Evolutionary conservation across 2,329 filamentous ascomycete species (phyloP).

Genomic region (Beauveria varroae): DNA sequence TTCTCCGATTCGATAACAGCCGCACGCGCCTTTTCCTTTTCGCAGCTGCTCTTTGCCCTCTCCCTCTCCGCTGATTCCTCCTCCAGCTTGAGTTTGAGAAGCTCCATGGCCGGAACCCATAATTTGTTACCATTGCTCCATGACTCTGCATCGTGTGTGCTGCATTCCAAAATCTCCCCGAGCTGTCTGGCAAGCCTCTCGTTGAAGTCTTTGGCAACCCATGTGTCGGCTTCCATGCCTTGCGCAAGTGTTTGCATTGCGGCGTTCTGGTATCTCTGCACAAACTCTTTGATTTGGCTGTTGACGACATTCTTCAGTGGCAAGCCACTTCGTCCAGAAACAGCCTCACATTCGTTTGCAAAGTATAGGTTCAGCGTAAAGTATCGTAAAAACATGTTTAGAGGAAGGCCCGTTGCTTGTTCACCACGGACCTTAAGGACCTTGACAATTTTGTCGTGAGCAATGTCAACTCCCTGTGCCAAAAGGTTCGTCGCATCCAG

Average conservation of each 20-base stretch:
- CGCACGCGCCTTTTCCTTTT: conserved; percentile 58
- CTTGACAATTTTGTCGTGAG: conserved; percentile 69
- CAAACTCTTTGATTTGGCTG: conserved; percentile 73
- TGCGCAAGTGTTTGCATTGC: conserved; percentile 69
- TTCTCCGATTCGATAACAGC: conserved; percentile 78
- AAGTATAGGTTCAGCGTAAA: conserved; percentile 78
- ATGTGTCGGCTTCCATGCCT: conserved; percentile 72
- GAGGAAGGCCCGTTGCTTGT: conserved; percentile 59
- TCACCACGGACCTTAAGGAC: conserved; percentile 70
- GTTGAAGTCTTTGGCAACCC: conserved; percentile 70
- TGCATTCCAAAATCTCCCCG: conserved; percentile 58
- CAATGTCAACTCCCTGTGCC: conserved; percentile 72
- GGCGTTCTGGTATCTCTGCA: conserved; percentile 60
- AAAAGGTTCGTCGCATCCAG: conserved; percentile 72
- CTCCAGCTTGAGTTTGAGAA: conserved; percentile 26
- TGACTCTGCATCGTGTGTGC: conserved; percentile 59
- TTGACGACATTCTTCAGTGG: conserved; percentile 74
- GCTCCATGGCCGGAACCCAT: conserved; percentile 42
- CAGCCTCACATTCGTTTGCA: conserved; percentile 77
- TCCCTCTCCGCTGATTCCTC: conserved; percentile 27
- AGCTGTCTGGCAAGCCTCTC: conserved; percentile 54
- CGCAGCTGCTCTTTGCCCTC: conserved; percentile 15
- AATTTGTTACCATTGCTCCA: conserved; percentile 58
- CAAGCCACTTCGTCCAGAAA: conserved; percentile 70
- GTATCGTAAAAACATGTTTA: conserved; percentile 69